phyloP scores from a whole-genome alignment of 208 protist species.

The Leishmania turanica region DNA sequence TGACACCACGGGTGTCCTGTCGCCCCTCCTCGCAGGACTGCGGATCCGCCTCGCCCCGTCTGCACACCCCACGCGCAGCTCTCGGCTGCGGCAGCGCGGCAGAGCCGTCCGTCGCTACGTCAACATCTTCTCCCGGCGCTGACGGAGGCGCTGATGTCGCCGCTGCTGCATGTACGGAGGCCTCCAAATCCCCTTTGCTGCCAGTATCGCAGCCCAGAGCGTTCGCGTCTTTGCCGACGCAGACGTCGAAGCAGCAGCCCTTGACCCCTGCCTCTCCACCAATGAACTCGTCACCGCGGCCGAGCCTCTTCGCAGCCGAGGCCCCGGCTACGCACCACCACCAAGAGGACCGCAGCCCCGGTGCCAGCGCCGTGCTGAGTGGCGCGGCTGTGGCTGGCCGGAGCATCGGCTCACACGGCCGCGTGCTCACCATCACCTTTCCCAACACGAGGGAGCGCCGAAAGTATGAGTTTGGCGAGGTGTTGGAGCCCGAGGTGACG shows the following conservation, averaged over 20 bases:
- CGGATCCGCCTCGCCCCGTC: background rate
- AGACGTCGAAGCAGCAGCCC: background rate
- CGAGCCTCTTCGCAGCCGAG: background rate
- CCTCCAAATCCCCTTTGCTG: background rate
- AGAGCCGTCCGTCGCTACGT: too few species aligned
- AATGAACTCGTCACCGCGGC: background rate
- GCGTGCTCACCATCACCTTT: slow-evolving; percentile 17
- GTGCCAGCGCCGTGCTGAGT: background rate
- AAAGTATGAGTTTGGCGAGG: slow-evolving; percentile 65
- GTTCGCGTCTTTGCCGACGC: background rate
- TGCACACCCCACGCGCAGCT: background rate
- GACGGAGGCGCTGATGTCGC: background rate
- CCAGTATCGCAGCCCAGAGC: background rate
- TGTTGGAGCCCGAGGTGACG: slow-evolving; percentile 50
- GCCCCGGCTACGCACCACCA: slow-evolving; percentile 1
- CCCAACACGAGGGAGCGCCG: slow-evolving; percentile 19
- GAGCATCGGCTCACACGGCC: slow-evolving; percentile 14
- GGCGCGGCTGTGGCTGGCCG: background rate
- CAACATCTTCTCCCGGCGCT: background rate
- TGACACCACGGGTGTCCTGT: slow-evolving; percentile 15
- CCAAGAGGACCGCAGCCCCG: background rate
- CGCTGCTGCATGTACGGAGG: background rate
- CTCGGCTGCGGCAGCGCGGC: background rate
- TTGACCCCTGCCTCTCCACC: background rate
- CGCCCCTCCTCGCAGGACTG: slow-evolving; percentile 1